Conservation (phyloP, 2,329 filamentous ascomycete genomes). For the Cryphonectria nitschkei region DNA sequence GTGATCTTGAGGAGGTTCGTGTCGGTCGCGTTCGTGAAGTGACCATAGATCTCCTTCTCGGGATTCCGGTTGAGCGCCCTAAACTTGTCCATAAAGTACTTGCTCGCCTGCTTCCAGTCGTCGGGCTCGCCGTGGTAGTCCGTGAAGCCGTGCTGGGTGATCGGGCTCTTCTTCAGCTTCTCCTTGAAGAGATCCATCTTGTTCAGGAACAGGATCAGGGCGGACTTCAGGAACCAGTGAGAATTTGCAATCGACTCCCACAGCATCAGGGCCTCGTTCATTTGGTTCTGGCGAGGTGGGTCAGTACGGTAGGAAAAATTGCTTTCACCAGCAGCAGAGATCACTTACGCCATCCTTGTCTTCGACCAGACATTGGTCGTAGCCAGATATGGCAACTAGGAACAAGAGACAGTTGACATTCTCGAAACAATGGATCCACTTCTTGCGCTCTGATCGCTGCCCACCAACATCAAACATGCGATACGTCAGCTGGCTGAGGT, state of each 20-base stretch:
- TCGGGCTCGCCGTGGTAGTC: slow-evolving; percentile 75
- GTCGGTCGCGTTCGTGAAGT: slow-evolving; percentile 66
- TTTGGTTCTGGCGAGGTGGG: slow-evolving; percentile 70
- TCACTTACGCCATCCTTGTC: slow-evolving; percentile 87
- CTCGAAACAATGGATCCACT: slow-evolving; percentile 97
- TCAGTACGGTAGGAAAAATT: slow-evolving; percentile 27
- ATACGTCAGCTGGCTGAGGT: slow-evolving; percentile 88
- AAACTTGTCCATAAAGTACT: slow-evolving; percentile 84
- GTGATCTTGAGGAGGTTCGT: slow-evolving; percentile 83
- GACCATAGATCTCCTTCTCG: slow-evolving; percentile 66
- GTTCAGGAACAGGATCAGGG: slow-evolving; percentile 83
- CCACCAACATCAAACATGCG: slow-evolving; percentile 97
- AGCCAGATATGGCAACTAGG: slow-evolving; percentile 92
- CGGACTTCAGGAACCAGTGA: slow-evolving; percentile 82
- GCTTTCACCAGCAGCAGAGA: not conserved
- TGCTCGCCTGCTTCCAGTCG: slow-evolving; percentile 74
- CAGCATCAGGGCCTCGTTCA: slow-evolving; percentile 86
- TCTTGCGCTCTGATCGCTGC: slow-evolving; percentile 90
- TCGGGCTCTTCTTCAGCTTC: slow-evolving; percentile 72
- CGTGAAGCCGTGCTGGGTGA: slow-evolving; percentile 74
- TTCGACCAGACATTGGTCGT: slow-evolving; percentile 94
- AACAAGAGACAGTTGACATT: slow-evolving; percentile 92
- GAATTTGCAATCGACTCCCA: slow-evolving; percentile 87
- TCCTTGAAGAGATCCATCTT: slow-evolving; percentile 86
- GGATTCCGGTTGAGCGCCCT: slow-evolving; percentile 72